Evolutionary conservation across 116 monocot genomes (phyloP), one percentile per base, ranked within the genome.

Genomic region (Papilionanthe hybrid): DNA sequence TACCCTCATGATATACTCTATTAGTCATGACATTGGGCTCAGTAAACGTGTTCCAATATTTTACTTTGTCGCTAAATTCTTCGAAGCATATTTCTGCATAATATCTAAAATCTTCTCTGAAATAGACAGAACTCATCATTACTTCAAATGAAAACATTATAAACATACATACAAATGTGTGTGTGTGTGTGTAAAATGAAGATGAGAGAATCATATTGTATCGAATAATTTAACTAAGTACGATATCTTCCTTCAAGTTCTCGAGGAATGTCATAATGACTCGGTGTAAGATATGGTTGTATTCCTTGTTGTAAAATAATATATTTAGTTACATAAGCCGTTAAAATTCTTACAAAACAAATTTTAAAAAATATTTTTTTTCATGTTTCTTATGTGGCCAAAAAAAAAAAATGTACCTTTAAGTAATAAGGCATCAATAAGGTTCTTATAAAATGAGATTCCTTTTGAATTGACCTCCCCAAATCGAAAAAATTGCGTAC

Each of bases 1-100:
- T 29, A 28, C 92, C 92, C 13, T 0, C 22, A 5, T 71, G 45
- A 80, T 92, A 92, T 49, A 71, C 28, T 23, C 47, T 25, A 56
- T 72, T 82, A 9, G 66, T 17, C 72, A 85, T 18, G 15, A 85
- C 12, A 67, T 93, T 93, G 53, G 90, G 86, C 79, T 90, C 90
- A 72, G 90, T 92, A 23, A 92, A 83, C 72, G 92, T 92, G 42
- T 30, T 88, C 92, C 92, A 92, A 23, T 75, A 83, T 76, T 84
- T 92, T 43, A 90, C 88, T 81, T 86, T 82, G 32, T 92, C 90
- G 6, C 92, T 90, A 80, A 92, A 90, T 53, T 23, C 77, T 45
- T 75, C 75, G 80, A 92, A 92, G 58, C 92, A 92, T 18, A 88
- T 77, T 15, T 90, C 88, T 1, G 87, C 84, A 69, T 76, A 88